Percentiles rank a stretch among this genome's conserved stretches.
Conservation (phyloP, 345 rosid species). For the Lenwebbia sp. region DNA sequence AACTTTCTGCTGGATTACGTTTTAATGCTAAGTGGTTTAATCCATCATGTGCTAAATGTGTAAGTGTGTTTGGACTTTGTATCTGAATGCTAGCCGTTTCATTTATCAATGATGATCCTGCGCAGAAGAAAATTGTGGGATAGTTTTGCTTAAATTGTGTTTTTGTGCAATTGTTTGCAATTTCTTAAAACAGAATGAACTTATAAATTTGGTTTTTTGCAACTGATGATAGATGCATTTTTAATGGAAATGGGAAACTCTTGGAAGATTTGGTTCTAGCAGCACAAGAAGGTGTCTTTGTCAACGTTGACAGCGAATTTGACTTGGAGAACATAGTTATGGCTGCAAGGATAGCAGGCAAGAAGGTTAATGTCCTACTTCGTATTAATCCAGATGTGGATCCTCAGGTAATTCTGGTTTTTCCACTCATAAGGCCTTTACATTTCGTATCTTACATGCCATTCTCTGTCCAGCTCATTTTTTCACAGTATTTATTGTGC, state of each 20-base stretch:
- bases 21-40: neutral
- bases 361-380: constrained; percentile 84
- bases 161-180: neutral
- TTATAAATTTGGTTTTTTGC: neutral
- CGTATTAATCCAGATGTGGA: constrained; percentile 99
- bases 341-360: constrained; percentile 79
- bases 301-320: constrained; percentile 92
- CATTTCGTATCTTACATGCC: neutral
- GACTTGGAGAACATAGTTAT: constrained; percentile 83
- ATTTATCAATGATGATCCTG: neutral
- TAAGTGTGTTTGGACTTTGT: neutral
- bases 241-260: constrained; percentile 89
- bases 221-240: constrained; percentile 59
- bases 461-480: neutral
- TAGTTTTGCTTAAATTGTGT: neutral
- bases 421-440: neutral
- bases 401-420: constrained; percentile 59
- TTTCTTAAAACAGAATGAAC: neutral
- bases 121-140: neutral
- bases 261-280: constrained; percentile 93
- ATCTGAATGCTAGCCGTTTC: neutral
- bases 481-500: neutral
- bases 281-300: constrained; percentile 88
- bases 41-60: neutral
- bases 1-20: neutral